Percentiles rank a stretch among this genome's conserved stretches.
These are phyloP conservation scores for Fraxinus americana DNA, from an alignment of 257 asterid genomes.

Conservation along the genomic window DNA sequence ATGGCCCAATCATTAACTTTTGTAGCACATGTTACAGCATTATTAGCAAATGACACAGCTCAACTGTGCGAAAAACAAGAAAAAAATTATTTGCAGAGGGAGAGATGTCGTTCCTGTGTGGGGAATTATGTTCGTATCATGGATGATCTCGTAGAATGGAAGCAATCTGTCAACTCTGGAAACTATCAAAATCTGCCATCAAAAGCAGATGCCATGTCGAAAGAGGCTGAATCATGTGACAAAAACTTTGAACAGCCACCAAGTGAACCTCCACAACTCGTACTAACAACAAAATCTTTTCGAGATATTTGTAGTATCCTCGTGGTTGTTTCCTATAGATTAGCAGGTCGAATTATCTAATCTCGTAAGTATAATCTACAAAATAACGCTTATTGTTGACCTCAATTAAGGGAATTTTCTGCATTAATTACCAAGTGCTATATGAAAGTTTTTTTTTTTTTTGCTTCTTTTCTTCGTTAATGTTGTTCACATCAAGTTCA, in stretches of 20 bases:
- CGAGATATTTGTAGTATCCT: not conserved
- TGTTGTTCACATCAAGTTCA: too few relatives aligned
- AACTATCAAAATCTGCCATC: not conserved
- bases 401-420: too few relatives aligned
- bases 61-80: too few relatives aligned
- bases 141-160: not conserved
- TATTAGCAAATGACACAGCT: too few relatives aligned
- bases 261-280: not conserved
- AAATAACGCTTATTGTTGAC: not conserved
- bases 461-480: too few relatives aligned
- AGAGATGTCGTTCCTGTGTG: not conserved
- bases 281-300: not conserved
- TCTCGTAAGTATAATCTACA: not conserved
- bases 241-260: not conserved
- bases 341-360: not conserved
- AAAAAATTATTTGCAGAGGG: not conserved
- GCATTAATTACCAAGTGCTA: too few relatives aligned
- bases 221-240: not conserved
- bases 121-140: not conserved
- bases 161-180: not conserved
- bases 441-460: too few relatives aligned
- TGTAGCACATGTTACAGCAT: not conserved
- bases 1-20: not conserved
- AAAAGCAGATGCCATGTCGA: not conserved
- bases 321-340: not conserved